Conservation (phyloP, 768 basidiomycete species). For the Auricularia cornea region DNA sequence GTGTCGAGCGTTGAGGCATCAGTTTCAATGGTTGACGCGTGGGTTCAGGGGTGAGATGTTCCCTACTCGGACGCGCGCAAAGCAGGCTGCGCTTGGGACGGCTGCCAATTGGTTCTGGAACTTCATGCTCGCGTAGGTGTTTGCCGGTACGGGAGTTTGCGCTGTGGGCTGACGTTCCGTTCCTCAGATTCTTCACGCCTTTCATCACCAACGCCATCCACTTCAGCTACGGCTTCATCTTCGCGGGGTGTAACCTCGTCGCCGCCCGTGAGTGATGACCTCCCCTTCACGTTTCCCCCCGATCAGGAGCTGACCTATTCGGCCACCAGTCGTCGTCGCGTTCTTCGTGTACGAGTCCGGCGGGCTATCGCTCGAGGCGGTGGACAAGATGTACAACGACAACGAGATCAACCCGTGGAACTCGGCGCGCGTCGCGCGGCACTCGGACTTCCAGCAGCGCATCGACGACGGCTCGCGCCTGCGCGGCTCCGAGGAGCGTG, state of each 20-base stretch:
- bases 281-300: neutral
- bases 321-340: constrained; percentile 54
- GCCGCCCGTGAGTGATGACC: constrained; percentile 2
- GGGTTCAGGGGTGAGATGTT: constrained; percentile 43
- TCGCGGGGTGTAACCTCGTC: constrained; percentile 56
- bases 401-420: constrained; percentile 60
- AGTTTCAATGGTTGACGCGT: neutral
- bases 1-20: neutral
- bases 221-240: constrained; percentile 63
- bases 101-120: constrained; percentile 53
- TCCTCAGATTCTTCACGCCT: constrained; percentile 71
- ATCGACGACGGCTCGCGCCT: neutral
- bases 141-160: no score
- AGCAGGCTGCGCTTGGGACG: constrained; percentile 61
- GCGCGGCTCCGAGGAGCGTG: neutral
- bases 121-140: constrained; percentile 5
- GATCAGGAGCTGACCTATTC: no score
- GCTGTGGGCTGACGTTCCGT: constrained; percentile 46
- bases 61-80: constrained; percentile 61
- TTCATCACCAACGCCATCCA: constrained; percentile 51
- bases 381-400: constrained; percentile 64
- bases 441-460: neutral
- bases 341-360: constrained; percentile 72
- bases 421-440: constrained; percentile 22
- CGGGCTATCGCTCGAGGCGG: constrained; percentile 56